phyloP scores from a whole-genome alignment of 139 green algal genomes.

The Tetraselmis chui region DNA sequence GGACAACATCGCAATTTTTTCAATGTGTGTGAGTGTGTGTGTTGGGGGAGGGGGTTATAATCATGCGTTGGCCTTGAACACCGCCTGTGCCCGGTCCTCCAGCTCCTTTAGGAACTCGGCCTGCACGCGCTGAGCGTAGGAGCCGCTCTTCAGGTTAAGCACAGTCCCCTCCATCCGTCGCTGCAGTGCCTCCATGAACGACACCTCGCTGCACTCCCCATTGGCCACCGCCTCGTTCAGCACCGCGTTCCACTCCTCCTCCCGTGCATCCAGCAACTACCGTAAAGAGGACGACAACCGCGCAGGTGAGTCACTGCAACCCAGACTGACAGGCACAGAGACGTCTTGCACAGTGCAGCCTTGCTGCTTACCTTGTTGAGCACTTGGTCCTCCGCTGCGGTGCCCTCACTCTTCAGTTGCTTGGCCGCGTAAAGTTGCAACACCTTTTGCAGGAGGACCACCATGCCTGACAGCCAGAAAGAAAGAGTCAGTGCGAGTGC shows the following conservation, averaged over 20 bases:
- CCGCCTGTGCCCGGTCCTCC: conserved; percentile 44
- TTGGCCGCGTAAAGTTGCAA: conserved; percentile 81
- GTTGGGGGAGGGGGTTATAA: too few relatives aligned
- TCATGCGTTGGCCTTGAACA: conserved; percentile 31
- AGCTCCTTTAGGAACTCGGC: conserved; percentile 80
- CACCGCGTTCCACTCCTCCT: conserved; percentile 49
- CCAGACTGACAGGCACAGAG: neutral
- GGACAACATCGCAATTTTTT: too few relatives aligned
- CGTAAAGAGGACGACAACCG: too few relatives aligned
- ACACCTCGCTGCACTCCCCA: conserved; percentile 30
- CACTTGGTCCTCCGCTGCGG: conserved; percentile 19
- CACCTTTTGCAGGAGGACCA: conserved; percentile 73
- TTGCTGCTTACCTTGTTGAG: conserved; percentile 45
- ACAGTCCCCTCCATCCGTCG: conserved; percentile 77
- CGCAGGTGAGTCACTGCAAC: too few relatives aligned
- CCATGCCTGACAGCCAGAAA: conserved; percentile 45
- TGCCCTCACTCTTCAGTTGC: conserved; percentile 36
- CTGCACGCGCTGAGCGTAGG: conserved; percentile 73
- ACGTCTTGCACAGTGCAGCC: too few relatives aligned
- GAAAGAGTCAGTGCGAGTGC: too few relatives aligned
- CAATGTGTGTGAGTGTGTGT: too few relatives aligned
- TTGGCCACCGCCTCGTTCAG: conserved; percentile 12
- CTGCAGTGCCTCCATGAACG: conserved; percentile 72
- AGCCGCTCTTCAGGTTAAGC: conserved; percentile 65
- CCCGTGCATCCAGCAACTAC: conserved; percentile 50